Conservation (phyloP, 2,329 filamentous ascomycete genomes). For the Aspergillus tanneri region DNA sequence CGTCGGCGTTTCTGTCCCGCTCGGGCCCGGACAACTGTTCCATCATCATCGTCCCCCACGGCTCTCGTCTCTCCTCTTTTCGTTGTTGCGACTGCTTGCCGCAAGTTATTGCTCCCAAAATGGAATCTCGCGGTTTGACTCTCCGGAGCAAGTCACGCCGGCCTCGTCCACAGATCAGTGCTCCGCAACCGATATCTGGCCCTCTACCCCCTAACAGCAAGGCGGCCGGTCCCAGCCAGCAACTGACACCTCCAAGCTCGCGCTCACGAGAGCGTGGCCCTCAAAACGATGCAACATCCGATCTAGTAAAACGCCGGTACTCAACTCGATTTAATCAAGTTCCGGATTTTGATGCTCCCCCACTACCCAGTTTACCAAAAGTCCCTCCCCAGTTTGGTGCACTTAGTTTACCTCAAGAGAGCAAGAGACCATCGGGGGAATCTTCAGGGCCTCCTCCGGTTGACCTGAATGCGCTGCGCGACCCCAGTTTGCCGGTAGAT, state of each 20-base stretch:
- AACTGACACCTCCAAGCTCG: constrained; percentile 28
- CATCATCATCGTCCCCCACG: too few species aligned
- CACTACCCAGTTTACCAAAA: constrained; percentile 66
- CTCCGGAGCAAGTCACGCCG: constrained; percentile 61
- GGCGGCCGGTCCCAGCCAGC: constrained; percentile 35
- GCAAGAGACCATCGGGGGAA: constrained; percentile 52
- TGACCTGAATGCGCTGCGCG: constrained; percentile 73
- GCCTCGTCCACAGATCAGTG: constrained; percentile 58
- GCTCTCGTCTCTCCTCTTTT: constrained; percentile 9
- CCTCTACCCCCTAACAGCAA: constrained; percentile 40
- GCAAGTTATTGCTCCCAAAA: too few species aligned
- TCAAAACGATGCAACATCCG: constrained; percentile 59
- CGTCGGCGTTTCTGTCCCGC: constrained; percentile 34
- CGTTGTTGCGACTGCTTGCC: too few species aligned
- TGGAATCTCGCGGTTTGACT: constrained; percentile 60
- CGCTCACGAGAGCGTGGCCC: constrained; percentile 44
- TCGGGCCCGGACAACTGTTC: constrained; percentile 15
- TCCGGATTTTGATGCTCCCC: constrained; percentile 67
- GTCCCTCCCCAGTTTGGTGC: constrained; percentile 61
- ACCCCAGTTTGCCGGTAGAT: constrained; percentile 76
- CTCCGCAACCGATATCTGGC: constrained; percentile 55
- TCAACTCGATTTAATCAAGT: constrained; percentile 85
- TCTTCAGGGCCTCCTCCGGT: constrained; percentile 63
- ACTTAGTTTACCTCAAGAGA: constrained; percentile 43
- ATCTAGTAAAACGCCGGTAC: constrained; percentile 91